phyloP scores from a whole-genome alignment of 768 basidiomycete genomes.

The Mycena albidolilacea region DNA sequence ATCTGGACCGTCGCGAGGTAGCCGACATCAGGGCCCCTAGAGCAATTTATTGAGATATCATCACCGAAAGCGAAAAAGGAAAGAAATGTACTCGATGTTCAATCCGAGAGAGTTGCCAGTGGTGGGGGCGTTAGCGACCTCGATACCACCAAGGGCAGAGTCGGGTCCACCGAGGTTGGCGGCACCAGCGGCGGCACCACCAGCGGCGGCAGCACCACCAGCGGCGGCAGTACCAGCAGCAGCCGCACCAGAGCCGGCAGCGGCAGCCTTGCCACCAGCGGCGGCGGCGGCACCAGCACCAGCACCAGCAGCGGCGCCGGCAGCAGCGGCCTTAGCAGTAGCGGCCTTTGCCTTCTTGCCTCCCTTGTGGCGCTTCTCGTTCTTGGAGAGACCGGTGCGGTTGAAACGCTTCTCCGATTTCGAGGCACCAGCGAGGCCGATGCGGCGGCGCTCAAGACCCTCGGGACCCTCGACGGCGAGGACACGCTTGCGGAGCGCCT shows the following conservation, averaged over 20 bases:
- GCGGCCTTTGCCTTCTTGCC: slow-evolving; percentile 8
- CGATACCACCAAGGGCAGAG: slow-evolving; percentile 50
- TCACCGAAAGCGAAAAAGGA: not conserved
- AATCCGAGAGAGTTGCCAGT: slow-evolving; percentile 73
- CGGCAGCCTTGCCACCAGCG: slow-evolving; percentile 46
- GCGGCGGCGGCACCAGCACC: slow-evolving; percentile 50
- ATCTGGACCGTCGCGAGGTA: slow-evolving; percentile 73
- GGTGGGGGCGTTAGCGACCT: slow-evolving; percentile 55
- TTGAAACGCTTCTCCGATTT: slow-evolving; percentile 51
- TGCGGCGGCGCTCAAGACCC: slow-evolving; percentile 44
- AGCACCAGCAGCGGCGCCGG: slow-evolving; percentile 25
- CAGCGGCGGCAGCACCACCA: not conserved
- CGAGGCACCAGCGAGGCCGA: slow-evolving; percentile 15
- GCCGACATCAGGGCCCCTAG: slow-evolving; percentile 62
- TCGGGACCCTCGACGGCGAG: slow-evolving; percentile 53
- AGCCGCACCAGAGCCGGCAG: slow-evolving; percentile 11
- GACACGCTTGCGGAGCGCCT: slow-evolving; percentile 64
- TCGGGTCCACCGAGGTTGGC: slow-evolving; percentile 36
- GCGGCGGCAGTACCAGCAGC: slow-evolving; percentile 23
- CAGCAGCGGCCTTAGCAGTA: slow-evolving; percentile 27
- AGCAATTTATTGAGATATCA: not conserved
- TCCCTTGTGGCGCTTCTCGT: slow-evolving; percentile 28
- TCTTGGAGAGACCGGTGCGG: slow-evolving; percentile 46
- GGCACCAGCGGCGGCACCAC: not conserved
- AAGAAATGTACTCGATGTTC: slow-evolving; percentile 72